Evolutionary conservation across 2,329 filamentous ascomycete genomes (phyloP).

Genomic region (Pseudogymnoascus verrucosus): DNA sequence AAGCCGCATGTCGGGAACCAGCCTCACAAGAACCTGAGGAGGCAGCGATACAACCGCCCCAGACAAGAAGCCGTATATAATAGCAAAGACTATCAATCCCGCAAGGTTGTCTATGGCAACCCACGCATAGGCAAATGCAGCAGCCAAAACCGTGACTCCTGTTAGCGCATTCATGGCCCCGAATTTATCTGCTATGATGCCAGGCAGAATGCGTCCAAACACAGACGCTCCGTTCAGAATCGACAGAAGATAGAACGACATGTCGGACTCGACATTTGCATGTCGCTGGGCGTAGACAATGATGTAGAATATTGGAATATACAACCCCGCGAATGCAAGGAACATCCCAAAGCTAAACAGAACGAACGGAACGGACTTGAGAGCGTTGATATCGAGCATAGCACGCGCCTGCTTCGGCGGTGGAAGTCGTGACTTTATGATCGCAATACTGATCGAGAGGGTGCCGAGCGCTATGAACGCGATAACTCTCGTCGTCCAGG

Average conservation of each 20-base stretch:
- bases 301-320: slow-evolving; percentile 27
- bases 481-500: slow-evolving; percentile 49
- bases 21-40: slow-evolving; percentile 29
- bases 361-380: background rate
- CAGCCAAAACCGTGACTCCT: slow-evolving; percentile 38
- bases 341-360: background rate
- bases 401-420: slow-evolving; percentile 19
- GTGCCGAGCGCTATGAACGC: slow-evolving; percentile 50
- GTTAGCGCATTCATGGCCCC: slow-evolving; percentile 48
- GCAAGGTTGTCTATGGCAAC: slow-evolving; percentile 43
- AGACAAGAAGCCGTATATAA: slow-evolving; percentile 60
- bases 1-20: slow-evolving; percentile 10
- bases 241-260: slow-evolving; percentile 39
- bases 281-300: slow-evolving; percentile 30
- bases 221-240: slow-evolving; percentile 45
- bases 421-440: slow-evolving; percentile 42
- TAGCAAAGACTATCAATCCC: slow-evolving; percentile 54
- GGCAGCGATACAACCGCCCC: slow-evolving; percentile 58
- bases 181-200: slow-evolving; percentile 43
- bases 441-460: slow-evolving; percentile 42
- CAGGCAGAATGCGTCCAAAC: slow-evolving; percentile 48
- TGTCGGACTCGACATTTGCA: slow-evolving; percentile 38
- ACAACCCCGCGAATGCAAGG: background rate
- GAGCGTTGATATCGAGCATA: background rate
- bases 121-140: slow-evolving; percentile 32